phyloP scores from a whole-genome alignment of 352 stramenopile species.

The Phytophthora syringae region DNA sequence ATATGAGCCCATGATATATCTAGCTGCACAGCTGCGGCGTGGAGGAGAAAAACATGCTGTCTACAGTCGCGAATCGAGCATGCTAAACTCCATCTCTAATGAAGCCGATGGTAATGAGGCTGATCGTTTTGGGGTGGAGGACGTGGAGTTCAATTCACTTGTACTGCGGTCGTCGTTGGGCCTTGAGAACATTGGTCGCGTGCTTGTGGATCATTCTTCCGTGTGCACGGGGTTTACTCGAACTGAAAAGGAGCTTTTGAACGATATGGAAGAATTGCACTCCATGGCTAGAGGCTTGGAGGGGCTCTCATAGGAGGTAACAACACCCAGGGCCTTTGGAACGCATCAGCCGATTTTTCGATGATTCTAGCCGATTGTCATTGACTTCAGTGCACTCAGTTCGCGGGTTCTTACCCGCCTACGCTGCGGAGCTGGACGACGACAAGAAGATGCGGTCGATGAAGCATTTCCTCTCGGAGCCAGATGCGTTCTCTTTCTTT shows the following conservation, averaged over 20 bases:
- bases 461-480: conserved; percentile 73
- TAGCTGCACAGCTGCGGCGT: conserved; percentile 41
- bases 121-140: conserved; percentile 56
- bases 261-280: conserved; percentile 45
- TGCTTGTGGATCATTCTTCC: conserved; percentile 69
- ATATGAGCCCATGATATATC: conserved; percentile 87
- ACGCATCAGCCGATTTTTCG: conserved; percentile 61
- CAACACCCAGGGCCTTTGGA: conserved; percentile 62
- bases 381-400: conserved; percentile 50
- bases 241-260: conserved; percentile 47
- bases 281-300: conserved; percentile 39
- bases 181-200: conserved; percentile 68
- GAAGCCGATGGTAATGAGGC: conserved; percentile 5
- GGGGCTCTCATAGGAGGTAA: conserved; percentile 53
- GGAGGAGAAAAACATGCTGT: conserved; percentile 2
- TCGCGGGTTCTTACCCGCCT: conserved; percentile 66
- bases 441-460: conserved; percentile 63
- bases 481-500: conserved; percentile 78
- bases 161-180: conserved; percentile 67
- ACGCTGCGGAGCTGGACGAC: conserved; percentile 54
- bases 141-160: conserved; percentile 86
- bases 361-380: conserved; percentile 38
- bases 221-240: conserved; percentile 58
- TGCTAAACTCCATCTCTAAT: conserved; percentile 10
- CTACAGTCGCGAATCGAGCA: conserved; percentile 5